A percentile compares a stretch with the other conserved stretches of the same genome.
These are phyloP conservation scores for Sporothrix brunneoviolacea DNA, from an alignment of 2,329 filamentous ascomycete genomes.

Conservation along the genomic window DNA sequence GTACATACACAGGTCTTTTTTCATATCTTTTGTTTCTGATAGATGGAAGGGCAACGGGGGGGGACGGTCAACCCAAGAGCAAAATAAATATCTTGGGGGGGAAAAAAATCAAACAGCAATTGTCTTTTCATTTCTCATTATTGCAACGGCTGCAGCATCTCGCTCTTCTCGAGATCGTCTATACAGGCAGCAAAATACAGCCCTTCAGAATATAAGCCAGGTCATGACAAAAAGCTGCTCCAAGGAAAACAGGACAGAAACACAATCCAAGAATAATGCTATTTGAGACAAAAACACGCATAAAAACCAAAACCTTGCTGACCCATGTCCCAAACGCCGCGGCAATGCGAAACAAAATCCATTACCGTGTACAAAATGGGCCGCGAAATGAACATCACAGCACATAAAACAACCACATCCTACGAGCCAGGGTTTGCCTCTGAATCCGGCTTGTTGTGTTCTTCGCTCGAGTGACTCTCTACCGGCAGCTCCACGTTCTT, in stretches of 20 bases:
- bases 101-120: neutral
- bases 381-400: neutral
- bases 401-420: constrained; percentile 5
- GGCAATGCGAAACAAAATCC: neutral
- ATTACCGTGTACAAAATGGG: too few relatives aligned
- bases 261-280: too few relatives aligned
- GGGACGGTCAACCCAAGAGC: neutral
- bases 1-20: neutral
- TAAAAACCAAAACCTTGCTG: neutral
- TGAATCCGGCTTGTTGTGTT: constrained; percentile 38
- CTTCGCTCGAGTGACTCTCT: constrained; percentile 46
- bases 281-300: neutral
- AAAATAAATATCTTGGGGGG: neutral
- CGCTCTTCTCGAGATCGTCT: neutral
- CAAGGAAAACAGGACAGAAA: too few relatives aligned
- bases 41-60: too few relatives aligned
- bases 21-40: neutral
- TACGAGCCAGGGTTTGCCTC: constrained; percentile 45
- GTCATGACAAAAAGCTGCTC: too few relatives aligned
- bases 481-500: constrained; percentile 67
- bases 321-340: neutral
- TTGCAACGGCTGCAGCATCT: neutral
- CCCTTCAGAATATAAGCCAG: too few relatives aligned
- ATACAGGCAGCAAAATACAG: too few relatives aligned
- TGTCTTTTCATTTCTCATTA: neutral